These are phyloP conservation scores for Kwoniella botswanensis DNA, from an alignment of 768 basidiomycete genomes.

Conservation along the genomic window DNA sequence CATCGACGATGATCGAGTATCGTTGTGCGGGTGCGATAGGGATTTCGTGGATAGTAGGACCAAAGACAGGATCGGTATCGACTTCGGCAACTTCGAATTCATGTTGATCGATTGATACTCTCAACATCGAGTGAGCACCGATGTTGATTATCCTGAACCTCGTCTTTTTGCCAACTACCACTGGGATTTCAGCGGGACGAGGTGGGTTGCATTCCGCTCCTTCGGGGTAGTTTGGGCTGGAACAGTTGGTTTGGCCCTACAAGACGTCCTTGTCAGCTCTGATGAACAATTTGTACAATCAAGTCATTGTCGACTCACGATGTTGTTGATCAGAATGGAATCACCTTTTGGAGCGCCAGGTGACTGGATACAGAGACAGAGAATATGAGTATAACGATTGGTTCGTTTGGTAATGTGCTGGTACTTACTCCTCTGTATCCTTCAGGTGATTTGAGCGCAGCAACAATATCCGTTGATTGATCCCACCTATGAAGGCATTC, in stretches of 20 bases:
- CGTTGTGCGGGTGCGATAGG: slow-evolving; percentile 36
- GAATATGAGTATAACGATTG: not conserved
- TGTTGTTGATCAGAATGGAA: slow-evolving; percentile 38
- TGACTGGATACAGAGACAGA: slow-evolving; percentile 11
- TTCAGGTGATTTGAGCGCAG: slow-evolving; percentile 16
- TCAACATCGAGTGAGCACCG: slow-evolving; percentile 20
- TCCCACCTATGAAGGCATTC: slow-evolving; percentile 21
- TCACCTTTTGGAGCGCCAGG: slow-evolving; percentile 29
- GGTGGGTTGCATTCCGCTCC: slow-evolving; percentile 21
- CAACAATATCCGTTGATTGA: slow-evolving; percentile 24
- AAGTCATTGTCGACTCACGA: slow-evolving; percentile 22
- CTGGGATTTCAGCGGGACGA: slow-evolving; percentile 23
- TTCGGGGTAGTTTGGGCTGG: not conserved
- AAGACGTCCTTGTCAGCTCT: not conserved
- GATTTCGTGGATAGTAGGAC: slow-evolving; percentile 33
- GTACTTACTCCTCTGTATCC: slow-evolving; percentile 37
- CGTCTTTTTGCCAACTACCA: slow-evolving; percentile 26
- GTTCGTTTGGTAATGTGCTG: not conserved
- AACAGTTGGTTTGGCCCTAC: slow-evolving; percentile 25
- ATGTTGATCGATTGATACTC: slow-evolving; percentile 36
- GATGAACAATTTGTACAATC: not conserved
- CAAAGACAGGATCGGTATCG: slow-evolving; percentile 36
- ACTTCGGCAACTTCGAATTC: slow-evolving; percentile 34
- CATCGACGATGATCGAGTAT: slow-evolving; percentile 41
- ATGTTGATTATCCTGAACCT: slow-evolving; percentile 39